Evolutionary conservation across 2,329 filamentous ascomycete species (phyloP).

Genomic region (Didymella pinodella): DNA sequence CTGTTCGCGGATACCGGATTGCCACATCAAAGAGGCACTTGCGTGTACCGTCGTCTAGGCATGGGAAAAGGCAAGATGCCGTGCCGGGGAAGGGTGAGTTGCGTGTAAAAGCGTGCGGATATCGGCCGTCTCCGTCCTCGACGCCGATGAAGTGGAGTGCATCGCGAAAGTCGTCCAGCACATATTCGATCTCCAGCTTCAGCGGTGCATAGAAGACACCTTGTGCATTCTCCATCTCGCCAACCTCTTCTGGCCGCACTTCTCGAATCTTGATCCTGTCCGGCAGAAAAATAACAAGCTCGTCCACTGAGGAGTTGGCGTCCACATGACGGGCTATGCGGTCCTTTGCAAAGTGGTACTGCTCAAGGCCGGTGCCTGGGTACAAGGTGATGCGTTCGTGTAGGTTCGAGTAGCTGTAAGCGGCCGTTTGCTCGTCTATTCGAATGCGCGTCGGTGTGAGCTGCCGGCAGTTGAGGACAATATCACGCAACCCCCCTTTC

Average conservation of each 20-base stretch:
- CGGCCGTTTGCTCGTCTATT: constrained; percentile 51
- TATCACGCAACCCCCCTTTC: constrained; percentile 61
- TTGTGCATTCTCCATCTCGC: constrained; percentile 35
- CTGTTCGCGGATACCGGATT: constrained; percentile 82
- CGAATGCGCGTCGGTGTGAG: constrained; percentile 63
- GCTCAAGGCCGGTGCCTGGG: constrained; percentile 68
- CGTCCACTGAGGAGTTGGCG: constrained; percentile 58
- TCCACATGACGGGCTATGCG: constrained; percentile 68
- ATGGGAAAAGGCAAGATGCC: constrained; percentile 89
- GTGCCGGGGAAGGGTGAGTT: constrained; percentile 80
- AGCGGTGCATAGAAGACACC: constrained; percentile 63
- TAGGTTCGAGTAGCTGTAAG: constrained; percentile 65
- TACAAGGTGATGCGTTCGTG: constrained; percentile 72
- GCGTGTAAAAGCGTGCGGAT: constrained; percentile 89
- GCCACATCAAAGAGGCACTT: constrained; percentile 88
- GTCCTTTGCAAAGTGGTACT: constrained; percentile 78
- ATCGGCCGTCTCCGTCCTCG: constrained; percentile 78
- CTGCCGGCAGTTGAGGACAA: constrained; percentile 70
- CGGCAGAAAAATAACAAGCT: constrained; percentile 67
- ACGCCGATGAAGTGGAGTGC: constrained; percentile 92
- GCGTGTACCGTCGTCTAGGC: constrained; percentile 83
- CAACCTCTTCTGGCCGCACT: constrained; percentile 61
- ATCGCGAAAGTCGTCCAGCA: constrained; percentile 77
- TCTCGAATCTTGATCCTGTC: constrained; percentile 69
- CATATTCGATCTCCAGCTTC: constrained; percentile 77